Conservation (phyloP, 352 stramenopile genomes). For the Globisporangium paroecandrum region DNA sequence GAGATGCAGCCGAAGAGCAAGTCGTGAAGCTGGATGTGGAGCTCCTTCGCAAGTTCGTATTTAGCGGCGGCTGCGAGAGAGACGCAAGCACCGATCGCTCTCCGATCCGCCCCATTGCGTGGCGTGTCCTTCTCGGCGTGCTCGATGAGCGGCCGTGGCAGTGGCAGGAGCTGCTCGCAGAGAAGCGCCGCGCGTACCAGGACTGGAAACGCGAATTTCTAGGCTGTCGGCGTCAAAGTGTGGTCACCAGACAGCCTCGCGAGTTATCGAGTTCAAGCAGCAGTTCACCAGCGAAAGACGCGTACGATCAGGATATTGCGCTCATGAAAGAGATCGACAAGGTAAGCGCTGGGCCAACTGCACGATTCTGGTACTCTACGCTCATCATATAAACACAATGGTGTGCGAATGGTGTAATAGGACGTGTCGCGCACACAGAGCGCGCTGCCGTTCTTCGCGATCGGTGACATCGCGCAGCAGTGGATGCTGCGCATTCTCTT, state of each 20-base stretch:
- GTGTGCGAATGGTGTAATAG: constrained; percentile 17
- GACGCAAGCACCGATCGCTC: neutral
- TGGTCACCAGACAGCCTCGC: neutral
- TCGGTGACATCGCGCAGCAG: constrained; percentile 46
- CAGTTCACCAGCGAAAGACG: constrained; percentile 10
- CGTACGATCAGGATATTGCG: constrained; percentile 26
- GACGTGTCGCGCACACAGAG: constrained; percentile 63
- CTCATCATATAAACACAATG: too few species aligned
- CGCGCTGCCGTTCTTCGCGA: constrained; percentile 43
- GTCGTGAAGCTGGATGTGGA: constrained; percentile 19
- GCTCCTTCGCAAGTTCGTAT: constrained; percentile 21
- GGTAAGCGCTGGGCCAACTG: constrained; percentile 15
- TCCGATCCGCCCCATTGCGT: constrained; percentile 26
- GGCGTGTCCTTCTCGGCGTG: constrained; percentile 41
- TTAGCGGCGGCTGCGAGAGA: constrained; percentile 3
- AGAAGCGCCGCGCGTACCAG: constrained; percentile 26
- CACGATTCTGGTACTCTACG: neutral
- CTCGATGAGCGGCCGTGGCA: constrained; percentile 16
- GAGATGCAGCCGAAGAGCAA: neutral
- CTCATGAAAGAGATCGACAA: constrained; percentile 68
- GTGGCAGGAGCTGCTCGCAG: constrained; percentile 23
- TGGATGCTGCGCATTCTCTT: constrained; percentile 76
- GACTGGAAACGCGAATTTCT: constrained; percentile 38
- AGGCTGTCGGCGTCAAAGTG: constrained; percentile 16
- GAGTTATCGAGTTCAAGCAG: neutral